phyloP scores from a whole-genome alignment of 2,329 filamentous ascomycete genomes.

The Coniochaeta sp. region DNA sequence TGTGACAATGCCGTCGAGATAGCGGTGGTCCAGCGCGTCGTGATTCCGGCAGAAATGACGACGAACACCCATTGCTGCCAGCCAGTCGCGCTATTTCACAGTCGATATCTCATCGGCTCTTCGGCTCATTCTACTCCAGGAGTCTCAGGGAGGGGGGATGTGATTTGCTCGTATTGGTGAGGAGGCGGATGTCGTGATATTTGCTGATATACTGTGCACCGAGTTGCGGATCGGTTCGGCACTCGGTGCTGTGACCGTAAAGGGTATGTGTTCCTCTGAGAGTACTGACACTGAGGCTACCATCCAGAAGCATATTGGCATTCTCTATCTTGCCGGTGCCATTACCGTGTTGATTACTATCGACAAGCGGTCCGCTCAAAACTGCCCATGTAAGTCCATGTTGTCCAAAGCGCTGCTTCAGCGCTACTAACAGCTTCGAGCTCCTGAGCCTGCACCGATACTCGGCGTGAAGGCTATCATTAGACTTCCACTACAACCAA shows the following conservation, averaged over 20 bases:
- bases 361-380: no score
- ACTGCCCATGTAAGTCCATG: no score
- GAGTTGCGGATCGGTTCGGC: background rate
- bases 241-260: background rate
- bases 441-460: no score
- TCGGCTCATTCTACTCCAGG: background rate
- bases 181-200: background rate
- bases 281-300: no score
- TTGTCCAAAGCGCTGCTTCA: no score
- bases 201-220: background rate
- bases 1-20: background rate
- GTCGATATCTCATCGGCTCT: background rate
- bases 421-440: no score
- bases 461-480: no score
- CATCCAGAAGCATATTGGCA: no score
- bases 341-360: no score
- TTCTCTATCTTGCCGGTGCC: no score
- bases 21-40: background rate
- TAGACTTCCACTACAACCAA: no score
- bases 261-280: background rate
- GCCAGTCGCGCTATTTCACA: background rate
- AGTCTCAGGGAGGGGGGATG: background rate
- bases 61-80: background rate
- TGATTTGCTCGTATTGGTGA: background rate
- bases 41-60: background rate